phyloP scores from a whole-genome alignment of 179 eudicot genomes.

The Sideroxylon spinosum region DNA sequence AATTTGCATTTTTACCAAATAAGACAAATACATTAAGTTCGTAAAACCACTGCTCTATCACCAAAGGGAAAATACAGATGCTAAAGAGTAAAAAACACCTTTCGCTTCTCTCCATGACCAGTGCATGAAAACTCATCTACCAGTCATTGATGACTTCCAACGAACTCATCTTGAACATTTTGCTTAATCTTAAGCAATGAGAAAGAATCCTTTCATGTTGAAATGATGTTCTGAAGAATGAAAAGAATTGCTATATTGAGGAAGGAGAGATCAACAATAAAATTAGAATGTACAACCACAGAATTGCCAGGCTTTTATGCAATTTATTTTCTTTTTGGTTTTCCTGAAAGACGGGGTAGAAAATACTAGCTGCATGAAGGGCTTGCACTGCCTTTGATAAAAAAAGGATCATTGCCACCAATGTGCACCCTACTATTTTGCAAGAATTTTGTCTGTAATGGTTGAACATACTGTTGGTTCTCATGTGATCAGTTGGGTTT shows the following conservation, averaged over 20 bases:
- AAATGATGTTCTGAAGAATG: constrained; percentile 9
- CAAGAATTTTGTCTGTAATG: neutral
- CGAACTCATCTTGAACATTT: neutral
- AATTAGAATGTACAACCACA: neutral
- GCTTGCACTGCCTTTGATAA: neutral
- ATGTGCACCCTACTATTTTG: neutral
- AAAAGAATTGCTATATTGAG: neutral
- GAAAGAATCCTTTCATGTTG: neutral
- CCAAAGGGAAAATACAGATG: neutral
- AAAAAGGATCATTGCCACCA: neutral
- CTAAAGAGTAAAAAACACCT: constrained; percentile 31
- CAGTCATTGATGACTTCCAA: constrained; percentile 2
- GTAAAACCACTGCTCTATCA: neutral
- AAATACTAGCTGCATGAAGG: neutral
- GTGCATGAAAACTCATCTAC: constrained; percentile 12
- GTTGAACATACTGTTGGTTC: neutral
- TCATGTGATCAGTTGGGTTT: neutral
- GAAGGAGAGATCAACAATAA: neutral
- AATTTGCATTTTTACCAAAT: neutral
- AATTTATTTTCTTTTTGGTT: neutral
- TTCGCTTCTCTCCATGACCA: constrained; percentile 47
- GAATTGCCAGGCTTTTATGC: neutral
- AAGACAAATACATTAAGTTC: neutral
- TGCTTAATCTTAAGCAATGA: constrained; percentile 5
- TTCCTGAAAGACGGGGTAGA: neutral